Evolutionary conservation across 805 yeast species (phyloP), one percentile per base, ranked within the genome.

Genomic region (Metschnikowia picachoensis): DNA sequence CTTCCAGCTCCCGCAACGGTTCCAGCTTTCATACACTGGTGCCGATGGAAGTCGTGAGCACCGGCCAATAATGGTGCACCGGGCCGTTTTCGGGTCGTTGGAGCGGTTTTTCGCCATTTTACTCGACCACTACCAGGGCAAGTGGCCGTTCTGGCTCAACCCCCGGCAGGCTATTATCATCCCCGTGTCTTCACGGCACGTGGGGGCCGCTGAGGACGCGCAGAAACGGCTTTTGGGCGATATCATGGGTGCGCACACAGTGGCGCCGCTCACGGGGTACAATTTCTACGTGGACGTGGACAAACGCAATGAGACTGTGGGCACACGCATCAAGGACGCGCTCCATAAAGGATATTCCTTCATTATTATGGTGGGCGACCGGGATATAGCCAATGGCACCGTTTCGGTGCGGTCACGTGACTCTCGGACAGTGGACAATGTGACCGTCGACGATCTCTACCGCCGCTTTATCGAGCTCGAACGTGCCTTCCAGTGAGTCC

Each of bases 111-210:
- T 94, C 67, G 97, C 98, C 1, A 78, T 94, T 48, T 70, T 94
- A 49, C 81, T 94, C 43, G 98, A 94, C 62, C 95, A 91, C 53
- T 88, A 82, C 62, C 79, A 80, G 46, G 99, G 98, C 0, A 83
- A 84, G 55, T 94, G 98, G 98, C 99, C 99, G 9, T 90, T 94
- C 62, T 94, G 99, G 99, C 61, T 94, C 37, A 88, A 85, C 52
- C 97, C 98, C 7, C 76, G 95, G 51, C 99, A 94, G 62, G 94
- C 92, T 0, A 74, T 86, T 34, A 74, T 94, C 2, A 74, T 94
- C 6, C 97, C 99, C 1, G 82, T 90, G 4, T 81, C 83, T 47
- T 80, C 80, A 0, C 67, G 74, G 9, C 91, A 86, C 58, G 61
- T 65, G 8, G 76, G 67, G 9, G 76, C 76, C 43, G 86, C 95